Base-by-base conservation (phyloP, 208 protist species). In the Balamuthia mandrillaris region DNA sequence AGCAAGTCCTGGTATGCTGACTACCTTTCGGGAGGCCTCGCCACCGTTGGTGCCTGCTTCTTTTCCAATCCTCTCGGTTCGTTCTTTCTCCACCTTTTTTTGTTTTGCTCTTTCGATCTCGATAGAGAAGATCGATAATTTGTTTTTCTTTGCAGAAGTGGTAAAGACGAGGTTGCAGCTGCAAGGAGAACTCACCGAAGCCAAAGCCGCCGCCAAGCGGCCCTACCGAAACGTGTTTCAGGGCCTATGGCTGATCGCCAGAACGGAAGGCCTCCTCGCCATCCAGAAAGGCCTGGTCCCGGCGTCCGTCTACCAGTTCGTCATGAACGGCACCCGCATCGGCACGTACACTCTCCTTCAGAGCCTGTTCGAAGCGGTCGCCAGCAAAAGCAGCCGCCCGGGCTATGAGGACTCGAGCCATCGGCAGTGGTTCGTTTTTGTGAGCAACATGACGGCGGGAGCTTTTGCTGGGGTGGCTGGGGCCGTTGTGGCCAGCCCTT, bases 101-200 rank as follows among this genome's bases (percentile, higher is more conserved):
- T 9, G 9, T 10, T 4, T 21, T 16, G n/a, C 31, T 70, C 12
- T 70, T 39, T 14, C 37, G 61, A 70, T 65, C 33, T 65, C 16
- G n/a, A 35, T 65, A 29, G 31, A 37, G 45, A 70, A 44, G 61
- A 70, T 45, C 27, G 12, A 70, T 45, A 42, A 4, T 70, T 14
- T 45, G 10, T 12, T 65, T 65, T 12, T 10, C 14, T 65, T 12
- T 35, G 14, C 16, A 63, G 18, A 75, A 44, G 66, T 75, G 33
- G 65, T 87, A 31, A 87, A 87, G 58, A 87, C 83, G 41, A 51
- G 83, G 1, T 29, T 87, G 49, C 83, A 87, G 56, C 70, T 87
- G 24, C 83, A 87, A 47, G 70, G 70, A 5, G 83, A 87, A 45
- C 45, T 87, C 41, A 16, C 63, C 10, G 42, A 75, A 44, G 42